Percentiles rank a stretch among this genome's conserved stretches.
Evolutionary conservation across 2,329 filamentous ascomycete species (phyloP).

Genomic region (Aspergillus persii): DNA sequence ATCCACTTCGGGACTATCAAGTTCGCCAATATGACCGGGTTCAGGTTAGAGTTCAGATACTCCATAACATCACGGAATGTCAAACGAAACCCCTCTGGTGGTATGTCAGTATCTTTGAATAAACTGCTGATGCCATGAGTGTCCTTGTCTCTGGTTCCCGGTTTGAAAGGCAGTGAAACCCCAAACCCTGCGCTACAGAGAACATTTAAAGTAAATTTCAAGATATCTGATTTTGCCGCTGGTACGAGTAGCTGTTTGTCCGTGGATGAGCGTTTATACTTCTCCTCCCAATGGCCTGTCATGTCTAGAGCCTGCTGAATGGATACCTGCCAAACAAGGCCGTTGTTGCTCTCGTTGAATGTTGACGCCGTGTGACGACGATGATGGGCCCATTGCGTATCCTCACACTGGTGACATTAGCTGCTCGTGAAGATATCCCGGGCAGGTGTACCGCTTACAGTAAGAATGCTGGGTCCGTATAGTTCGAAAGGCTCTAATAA

Average conservation of each 20-base stretch:
- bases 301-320: conserved; percentile 33
- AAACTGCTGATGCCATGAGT: conserved; percentile 18
- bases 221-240: conserved; percentile 30
- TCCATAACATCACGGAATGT: conserved; percentile 26
- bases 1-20: conserved; percentile 19
- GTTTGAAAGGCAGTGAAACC: conserved; percentile 19
- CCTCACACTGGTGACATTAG: conserved; percentile 20
- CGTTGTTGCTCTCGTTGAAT: conserved; percentile 46
- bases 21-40: conserved; percentile 17
- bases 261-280: not conserved
- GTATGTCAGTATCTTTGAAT: conserved; percentile 20
- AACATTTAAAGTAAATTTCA: conserved; percentile 38
- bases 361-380: conserved; percentile 41
- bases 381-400: conserved; percentile 44
- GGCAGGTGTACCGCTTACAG: conserved; percentile 13
- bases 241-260: conserved; percentile 7
- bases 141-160: conserved; percentile 12
- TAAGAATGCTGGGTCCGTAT: conserved; percentile 35
- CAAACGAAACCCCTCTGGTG: conserved; percentile 17
- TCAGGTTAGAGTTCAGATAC: conserved; percentile 19
- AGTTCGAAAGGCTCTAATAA: conserved; percentile 23
- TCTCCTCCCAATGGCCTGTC: conserved; percentile 22
- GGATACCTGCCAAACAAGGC: conserved; percentile 40
- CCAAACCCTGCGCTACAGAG: conserved; percentile 39
- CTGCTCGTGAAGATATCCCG: too few relatives aligned